Evolutionary conservation across 2,329 filamentous ascomycete genomes (phyloP).

Genomic region (Cladophialophora exuberans): DNA sequence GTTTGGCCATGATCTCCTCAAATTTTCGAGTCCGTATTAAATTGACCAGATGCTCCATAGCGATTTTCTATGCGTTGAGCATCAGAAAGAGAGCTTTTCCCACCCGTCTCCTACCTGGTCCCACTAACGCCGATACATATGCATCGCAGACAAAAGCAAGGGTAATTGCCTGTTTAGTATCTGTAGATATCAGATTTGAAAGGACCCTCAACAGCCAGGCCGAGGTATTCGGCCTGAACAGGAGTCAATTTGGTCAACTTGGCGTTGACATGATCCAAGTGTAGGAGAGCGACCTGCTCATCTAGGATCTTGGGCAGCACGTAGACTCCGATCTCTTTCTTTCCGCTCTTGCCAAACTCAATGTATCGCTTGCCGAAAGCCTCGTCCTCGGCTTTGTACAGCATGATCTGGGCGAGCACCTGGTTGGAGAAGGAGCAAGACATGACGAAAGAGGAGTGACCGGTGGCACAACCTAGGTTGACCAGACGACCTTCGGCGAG

Average conservation of each 20-base stretch:
- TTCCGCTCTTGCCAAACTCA: constrained; percentile 90
- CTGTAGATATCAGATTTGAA: constrained; percentile 93
- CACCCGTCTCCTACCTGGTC: constrained; percentile 1
- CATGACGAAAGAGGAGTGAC: constrained; percentile 99
- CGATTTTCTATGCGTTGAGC: constrained; percentile 34
- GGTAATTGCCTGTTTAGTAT: constrained; percentile 25
- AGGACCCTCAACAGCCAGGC: constrained; percentile 81
- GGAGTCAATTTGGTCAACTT: constrained; percentile 85
- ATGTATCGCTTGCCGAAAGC: constrained; percentile 91
- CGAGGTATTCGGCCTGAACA: constrained; percentile 93
- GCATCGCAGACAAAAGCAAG: constrained; percentile 11
- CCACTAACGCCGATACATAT: constrained; percentile 21
- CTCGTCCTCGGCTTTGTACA: constrained; percentile 90
- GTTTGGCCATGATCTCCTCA: constrained; percentile 10
- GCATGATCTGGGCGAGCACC: constrained; percentile 97
- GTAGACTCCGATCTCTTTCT: constrained; percentile 91
- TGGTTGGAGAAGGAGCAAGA: constrained; percentile 99
- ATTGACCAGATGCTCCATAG: background rate
- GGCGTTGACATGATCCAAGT: constrained; percentile 90
- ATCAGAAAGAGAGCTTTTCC: constrained; percentile 26
- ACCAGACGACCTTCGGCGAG: constrained; percentile 98
- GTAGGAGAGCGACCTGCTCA: constrained; percentile 95
- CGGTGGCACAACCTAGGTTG: constrained; percentile 98
- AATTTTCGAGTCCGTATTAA: constrained; percentile 18
- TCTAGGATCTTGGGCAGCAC: constrained; percentile 98